Conservation (phyloP, 2,329 filamentous ascomycete species). For the Fusarium brachygibbosum region DNA sequence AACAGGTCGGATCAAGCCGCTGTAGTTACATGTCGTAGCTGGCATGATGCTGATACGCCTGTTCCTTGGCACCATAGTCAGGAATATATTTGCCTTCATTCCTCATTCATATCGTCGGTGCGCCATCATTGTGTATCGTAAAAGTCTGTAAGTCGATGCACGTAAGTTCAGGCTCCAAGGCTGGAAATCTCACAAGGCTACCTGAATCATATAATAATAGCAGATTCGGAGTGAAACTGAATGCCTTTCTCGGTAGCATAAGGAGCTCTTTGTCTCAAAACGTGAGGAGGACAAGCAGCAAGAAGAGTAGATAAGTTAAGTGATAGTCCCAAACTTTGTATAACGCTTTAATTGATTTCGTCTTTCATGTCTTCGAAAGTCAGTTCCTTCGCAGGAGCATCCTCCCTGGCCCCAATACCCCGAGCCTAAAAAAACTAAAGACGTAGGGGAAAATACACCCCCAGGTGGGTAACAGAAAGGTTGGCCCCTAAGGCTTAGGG, state of each 20-base stretch:
- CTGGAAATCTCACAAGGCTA: too few relatives aligned
- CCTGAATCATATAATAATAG: neutral
- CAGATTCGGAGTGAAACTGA: too few relatives aligned
- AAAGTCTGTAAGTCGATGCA: neutral
- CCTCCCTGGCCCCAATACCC: too few relatives aligned
- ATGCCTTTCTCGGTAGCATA: too few relatives aligned
- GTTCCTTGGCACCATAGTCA: neutral
- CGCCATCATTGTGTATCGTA: neutral
- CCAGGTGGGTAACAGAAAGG: too few relatives aligned
- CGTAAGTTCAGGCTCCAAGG: too few relatives aligned
- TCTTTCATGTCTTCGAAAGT: too few relatives aligned
- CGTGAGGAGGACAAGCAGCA: neutral
- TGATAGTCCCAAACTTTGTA: too few relatives aligned
- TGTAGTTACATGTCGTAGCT: neutral
- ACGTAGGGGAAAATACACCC: neutral
- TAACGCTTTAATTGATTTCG: too few relatives aligned
- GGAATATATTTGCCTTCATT: neutral
- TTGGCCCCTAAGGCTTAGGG: too few relatives aligned
- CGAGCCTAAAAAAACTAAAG: neutral
- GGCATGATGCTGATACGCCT: neutral
- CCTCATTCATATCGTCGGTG: neutral
- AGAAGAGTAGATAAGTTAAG: neutral
- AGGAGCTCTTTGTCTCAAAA: neutral
- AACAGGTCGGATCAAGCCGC: constrained; percentile 5
- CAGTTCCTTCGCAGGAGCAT: neutral